phyloP scores from a whole-genome alignment of 148 eudicot genomes.

The Spergularia bocconei region DNA sequence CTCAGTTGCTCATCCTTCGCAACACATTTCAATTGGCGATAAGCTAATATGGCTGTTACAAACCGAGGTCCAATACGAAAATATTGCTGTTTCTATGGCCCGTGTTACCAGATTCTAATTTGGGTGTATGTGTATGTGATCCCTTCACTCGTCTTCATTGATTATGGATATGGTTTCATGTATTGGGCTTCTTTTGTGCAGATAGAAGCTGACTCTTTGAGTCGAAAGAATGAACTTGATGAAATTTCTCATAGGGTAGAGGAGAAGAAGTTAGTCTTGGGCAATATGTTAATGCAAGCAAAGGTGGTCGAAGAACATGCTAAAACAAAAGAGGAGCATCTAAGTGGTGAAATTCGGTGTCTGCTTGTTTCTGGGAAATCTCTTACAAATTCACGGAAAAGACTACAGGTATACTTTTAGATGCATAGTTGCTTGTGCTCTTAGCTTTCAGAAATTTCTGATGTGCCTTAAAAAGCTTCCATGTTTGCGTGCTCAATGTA shows the following conservation, averaged over 20 bases:
- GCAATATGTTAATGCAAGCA: slow-evolving; percentile 69
- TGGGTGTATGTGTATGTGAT: not conserved
- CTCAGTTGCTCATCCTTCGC: not conserved
- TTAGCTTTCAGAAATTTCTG: slow-evolving; percentile 3
- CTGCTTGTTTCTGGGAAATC: slow-evolving; percentile 73
- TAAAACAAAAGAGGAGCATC: slow-evolving; percentile 76
- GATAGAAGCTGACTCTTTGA: slow-evolving; percentile 72
- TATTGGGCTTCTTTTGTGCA: slow-evolving; percentile 33
- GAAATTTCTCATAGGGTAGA: slow-evolving; percentile 84
- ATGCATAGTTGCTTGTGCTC: not conserved
- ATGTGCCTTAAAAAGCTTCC: not conserved
- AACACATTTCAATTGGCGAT: not conserved
- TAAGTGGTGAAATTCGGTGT: slow-evolving; percentile 68
- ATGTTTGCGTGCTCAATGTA: not conserved
- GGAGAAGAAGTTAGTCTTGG: slow-evolving; percentile 61
- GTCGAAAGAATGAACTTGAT: slow-evolving; percentile 68
- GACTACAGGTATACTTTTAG: slow-evolving; percentile 54
- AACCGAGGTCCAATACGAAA: not conserved
- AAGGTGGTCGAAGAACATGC: slow-evolving; percentile 76
- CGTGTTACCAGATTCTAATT: not conserved
- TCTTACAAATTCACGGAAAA: slow-evolving; percentile 67
- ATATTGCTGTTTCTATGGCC: not conserved
- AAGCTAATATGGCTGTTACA: not conserved
- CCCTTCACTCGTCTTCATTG: slow-evolving; percentile 1
- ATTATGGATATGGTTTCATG: slow-evolving; percentile 5